Percentiles rank a stretch among this genome's conserved stretches.
These are phyloP conservation scores for Calonectria hawksworthii DNA, from an alignment of 2,329 filamentous ascomycete species.

Conservation along the genomic window DNA sequence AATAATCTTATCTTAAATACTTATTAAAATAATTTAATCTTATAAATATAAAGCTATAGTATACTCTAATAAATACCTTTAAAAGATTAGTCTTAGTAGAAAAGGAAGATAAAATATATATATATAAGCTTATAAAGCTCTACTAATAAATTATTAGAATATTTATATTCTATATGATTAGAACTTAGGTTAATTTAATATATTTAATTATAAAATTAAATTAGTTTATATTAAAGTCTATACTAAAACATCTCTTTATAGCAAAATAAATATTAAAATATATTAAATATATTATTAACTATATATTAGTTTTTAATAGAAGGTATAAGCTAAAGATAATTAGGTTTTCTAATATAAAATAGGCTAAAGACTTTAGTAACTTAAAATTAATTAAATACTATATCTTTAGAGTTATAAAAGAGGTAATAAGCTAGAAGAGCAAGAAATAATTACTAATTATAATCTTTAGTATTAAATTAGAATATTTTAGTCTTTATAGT, in stretches of 20 bases:
- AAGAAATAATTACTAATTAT: background rate
- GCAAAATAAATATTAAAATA: background rate
- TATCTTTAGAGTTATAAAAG: background rate
- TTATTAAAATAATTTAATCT: background rate
- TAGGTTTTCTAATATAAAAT: background rate
- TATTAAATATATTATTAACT: background rate
- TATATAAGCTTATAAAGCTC: background rate
- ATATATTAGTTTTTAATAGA: background rate
- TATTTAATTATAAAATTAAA: background rate
- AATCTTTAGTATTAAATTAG: background rate
- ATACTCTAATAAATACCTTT: background rate
- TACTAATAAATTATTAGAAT: background rate
- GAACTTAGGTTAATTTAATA: background rate
- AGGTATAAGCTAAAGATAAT: background rate
- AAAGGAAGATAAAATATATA: background rate
- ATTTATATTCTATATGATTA: background rate
- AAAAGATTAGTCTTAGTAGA: background rate
- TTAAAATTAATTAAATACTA: background rate
- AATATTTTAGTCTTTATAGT: background rate
- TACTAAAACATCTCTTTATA: background rate
- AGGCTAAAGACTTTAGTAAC: background rate
- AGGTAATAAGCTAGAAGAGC: background rate
- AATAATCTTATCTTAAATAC: background rate
- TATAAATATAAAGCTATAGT: background rate
- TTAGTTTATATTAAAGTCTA: background rate